Percentiles rank a stretch among this genome's conserved stretches.
Evolutionary conservation across 225 moss, liverwort and hornwort species (phyloP).

Genomic region (Physcomitrium patens): DNA sequence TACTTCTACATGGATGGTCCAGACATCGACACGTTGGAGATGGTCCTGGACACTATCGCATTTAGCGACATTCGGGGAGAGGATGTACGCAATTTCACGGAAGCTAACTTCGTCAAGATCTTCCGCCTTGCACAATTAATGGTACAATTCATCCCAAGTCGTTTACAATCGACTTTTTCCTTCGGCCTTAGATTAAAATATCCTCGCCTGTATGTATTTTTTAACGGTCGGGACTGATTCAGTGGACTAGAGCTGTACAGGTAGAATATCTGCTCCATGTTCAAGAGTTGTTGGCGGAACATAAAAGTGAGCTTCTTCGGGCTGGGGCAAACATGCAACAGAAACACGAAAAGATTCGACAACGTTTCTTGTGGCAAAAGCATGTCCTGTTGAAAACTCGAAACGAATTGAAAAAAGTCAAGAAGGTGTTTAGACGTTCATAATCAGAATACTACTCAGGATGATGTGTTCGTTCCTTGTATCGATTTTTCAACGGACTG

Average conservation of each 20-base stretch:
- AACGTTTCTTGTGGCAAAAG: conserved; percentile 60
- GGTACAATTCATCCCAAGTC: conserved; percentile 41
- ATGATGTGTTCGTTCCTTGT: not conserved
- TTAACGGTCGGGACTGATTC: no score
- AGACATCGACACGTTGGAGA: conserved; percentile 77
- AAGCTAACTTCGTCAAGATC: conserved; percentile 79
- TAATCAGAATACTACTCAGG: not conserved
- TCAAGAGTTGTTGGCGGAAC: conserved; percentile 77
- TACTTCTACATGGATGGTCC: not conserved
- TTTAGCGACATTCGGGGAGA: conserved; percentile 84
- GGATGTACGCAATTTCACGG: conserved; percentile 76
- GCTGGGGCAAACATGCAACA: conserved; percentile 58
- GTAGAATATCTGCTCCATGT: conserved; percentile 97
- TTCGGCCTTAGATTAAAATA: not conserved
- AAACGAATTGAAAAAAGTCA: conserved; percentile 84
- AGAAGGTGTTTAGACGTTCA: conserved; percentile 53
- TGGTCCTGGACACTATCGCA: conserved; percentile 69
- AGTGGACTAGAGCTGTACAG: conserved; percentile 38
- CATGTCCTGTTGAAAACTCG: conserved; percentile 57
- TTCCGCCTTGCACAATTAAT: conserved; percentile 86
- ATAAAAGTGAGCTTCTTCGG: conserved; percentile 74
- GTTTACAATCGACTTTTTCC: not conserved
- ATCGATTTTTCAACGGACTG: not conserved
- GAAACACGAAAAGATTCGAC: conserved; percentile 58
- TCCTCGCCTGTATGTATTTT: no score